Conservation (phyloP, 2,329 filamentous ascomycete genomes). For the Corniculantispora saksenae region DNA sequence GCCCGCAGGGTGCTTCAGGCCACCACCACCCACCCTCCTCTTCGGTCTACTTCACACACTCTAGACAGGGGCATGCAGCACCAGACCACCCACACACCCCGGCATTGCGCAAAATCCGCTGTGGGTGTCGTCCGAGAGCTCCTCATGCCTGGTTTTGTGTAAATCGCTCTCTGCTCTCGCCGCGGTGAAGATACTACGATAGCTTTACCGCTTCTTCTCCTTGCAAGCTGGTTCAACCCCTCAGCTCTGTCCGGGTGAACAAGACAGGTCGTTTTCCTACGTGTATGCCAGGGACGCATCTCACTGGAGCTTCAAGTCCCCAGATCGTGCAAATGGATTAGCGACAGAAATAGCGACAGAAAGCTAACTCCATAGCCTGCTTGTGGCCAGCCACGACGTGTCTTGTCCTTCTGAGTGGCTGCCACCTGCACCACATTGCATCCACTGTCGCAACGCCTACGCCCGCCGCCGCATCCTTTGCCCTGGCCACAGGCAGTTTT, state of each 20-base stretch:
- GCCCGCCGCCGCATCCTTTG: slow-evolving; percentile 8
- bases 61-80: slow-evolving; percentile 10
- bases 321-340: slow-evolving; percentile 16
- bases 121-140: not conserved
- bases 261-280: slow-evolving; percentile 1
- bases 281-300: slow-evolving; percentile 9
- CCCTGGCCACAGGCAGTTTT: not conserved
- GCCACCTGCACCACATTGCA: slow-evolving; percentile 9
- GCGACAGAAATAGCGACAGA: slow-evolving; percentile 18
- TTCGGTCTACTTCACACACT: not conserved
- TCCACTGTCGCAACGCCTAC: slow-evolving; percentile 3
- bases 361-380: slow-evolving; percentile 3
- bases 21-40: slow-evolving; percentile 7
- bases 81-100: slow-evolving; percentile 6
- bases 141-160: not conserved
- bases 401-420: slow-evolving; percentile 17
- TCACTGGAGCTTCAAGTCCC: slow-evolving; percentile 9
- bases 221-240: not conserved
- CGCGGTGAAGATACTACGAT: not conserved
- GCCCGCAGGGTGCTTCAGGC: not conserved
- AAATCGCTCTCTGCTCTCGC: not conserved
- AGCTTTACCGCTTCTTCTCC: not conserved
- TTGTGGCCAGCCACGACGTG: not conserved
- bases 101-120: slow-evolving; percentile 11
- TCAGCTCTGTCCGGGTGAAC: not conserved